Base-by-base conservation (phyloP, 2,329 filamentous ascomycete species). In the Xylariaceae sp. region DNA sequence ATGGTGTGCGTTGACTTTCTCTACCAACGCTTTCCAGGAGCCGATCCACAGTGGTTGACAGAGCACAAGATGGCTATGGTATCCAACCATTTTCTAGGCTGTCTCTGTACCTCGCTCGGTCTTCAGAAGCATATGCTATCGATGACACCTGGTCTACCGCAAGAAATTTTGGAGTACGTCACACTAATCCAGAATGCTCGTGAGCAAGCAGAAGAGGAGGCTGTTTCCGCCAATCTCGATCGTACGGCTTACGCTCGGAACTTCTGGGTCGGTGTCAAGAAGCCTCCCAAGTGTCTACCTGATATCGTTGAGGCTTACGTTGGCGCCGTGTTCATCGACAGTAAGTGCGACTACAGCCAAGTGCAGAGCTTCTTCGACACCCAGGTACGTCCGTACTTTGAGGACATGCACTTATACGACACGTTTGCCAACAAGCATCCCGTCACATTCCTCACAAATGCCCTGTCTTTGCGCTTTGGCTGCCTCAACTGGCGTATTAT, bases 61-160 rank as follows among this genome's bases (percentile, higher is more conserved):
- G 93, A 97, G 64, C 91, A 97, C 73, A 97, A 97, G 67, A 96
- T 94, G 83, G 89, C 90, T n/a, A 96, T 98, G 87, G 90, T 93
- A 0, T 93, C 88, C 39, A 98, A 98, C 67, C 89, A 90, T 46
- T 98, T 97, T 58, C 74, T 96, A 1, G 89, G 87, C 1, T 87
- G 83, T 15, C 71, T 97, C 3, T 85, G 85, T 44, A 87, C 94
- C 3, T 76, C 79, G 36, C 75, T 97, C 1, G 83, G 78, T 1
- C 84, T 97, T 41, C 82, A 96, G 58, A 78, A 72, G 37, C 83
- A 91, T 58, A 66, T 97, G 13, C 76, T 80, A 0, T 66, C 73
- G 4, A 72, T 85, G 8, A 69, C 67, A 3, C 53, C 64, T 0
- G 52, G 55, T 0, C 54, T 77, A 26, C 63, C 72, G 26, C 64